Conservation (phyloP, 345 rosid genomes). For the Camelina neglecta region DNA sequence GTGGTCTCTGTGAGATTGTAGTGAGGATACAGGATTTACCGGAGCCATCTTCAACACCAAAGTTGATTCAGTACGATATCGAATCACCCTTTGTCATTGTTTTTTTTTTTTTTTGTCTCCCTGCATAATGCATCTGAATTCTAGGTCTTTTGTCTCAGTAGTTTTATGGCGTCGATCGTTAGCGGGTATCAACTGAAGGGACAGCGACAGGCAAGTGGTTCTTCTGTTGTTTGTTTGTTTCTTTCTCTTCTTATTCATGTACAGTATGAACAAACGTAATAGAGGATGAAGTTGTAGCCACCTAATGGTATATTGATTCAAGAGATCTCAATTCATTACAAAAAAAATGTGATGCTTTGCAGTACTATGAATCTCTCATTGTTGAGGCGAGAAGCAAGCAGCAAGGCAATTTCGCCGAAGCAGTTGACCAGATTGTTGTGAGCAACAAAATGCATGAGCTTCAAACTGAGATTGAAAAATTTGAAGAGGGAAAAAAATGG, state of each 20-base stretch:
- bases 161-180: slow-evolving; percentile 50
- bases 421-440: slow-evolving; percentile 67
- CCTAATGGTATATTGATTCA: neutral
- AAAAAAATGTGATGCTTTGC: slow-evolving; percentile 19
- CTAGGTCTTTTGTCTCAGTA: neutral
- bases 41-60: slow-evolving; percentile 84
- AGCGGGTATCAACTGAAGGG: slow-evolving; percentile 78
- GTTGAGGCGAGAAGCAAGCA: slow-evolving; percentile 74
- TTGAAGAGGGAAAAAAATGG: slow-evolving; percentile 62
- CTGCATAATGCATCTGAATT: neutral
- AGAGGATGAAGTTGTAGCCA: slow-evolving; percentile 22
- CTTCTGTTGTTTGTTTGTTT: neutral
- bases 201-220: slow-evolving; percentile 77
- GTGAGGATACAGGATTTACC: slow-evolving; percentile 80
- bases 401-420: slow-evolving; percentile 61
- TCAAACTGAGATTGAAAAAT: slow-evolving; percentile 65
- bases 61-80: slow-evolving; percentile 76
- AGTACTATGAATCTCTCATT: slow-evolving; percentile 84
- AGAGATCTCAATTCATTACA: too few species aligned
- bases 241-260: slow-evolving; percentile 7
- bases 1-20: slow-evolving; percentile 62
- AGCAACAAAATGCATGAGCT: slow-evolving; percentile 60
- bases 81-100: neutral
- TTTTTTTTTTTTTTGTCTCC: neutral
- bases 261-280: slow-evolving; percentile 13